These are phyloP conservation scores for Talaromyces sp. DNA, from an alignment of 2,329 filamentous ascomycete genomes.

Conservation along the genomic window DNA sequence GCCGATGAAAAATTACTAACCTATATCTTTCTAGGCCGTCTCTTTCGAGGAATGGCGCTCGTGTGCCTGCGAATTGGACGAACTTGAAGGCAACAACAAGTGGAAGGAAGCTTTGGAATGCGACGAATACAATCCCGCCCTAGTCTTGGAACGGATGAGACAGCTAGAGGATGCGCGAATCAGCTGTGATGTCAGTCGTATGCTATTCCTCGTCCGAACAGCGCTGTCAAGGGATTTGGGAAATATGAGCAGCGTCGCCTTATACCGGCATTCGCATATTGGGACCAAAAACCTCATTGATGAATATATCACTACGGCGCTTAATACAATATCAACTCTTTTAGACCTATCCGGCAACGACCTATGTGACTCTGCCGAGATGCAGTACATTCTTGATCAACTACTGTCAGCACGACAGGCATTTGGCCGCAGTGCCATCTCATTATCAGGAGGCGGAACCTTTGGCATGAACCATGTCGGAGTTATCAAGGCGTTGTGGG, in stretches of 20 bases:
- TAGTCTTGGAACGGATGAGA: slow-evolving; percentile 66
- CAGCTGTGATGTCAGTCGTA: slow-evolving; percentile 67
- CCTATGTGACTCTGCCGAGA: slow-evolving; percentile 53
- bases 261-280: slow-evolving; percentile 80
- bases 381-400: slow-evolving; percentile 62
- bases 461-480: slow-evolving; percentile 92
- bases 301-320: slow-evolving; percentile 74
- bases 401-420: slow-evolving; percentile 71
- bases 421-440: slow-evolving; percentile 77
- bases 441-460: slow-evolving; percentile 81
- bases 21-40: slow-evolving; percentile 54
- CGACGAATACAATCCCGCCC: slow-evolving; percentile 66
- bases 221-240: slow-evolving; percentile 76
- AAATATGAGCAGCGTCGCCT: slow-evolving; percentile 75
- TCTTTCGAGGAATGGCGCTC: slow-evolving; percentile 69
- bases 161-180: slow-evolving; percentile 72
- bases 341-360: slow-evolving; percentile 59
- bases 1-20: slow-evolving; percentile 12
- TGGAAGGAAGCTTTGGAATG: slow-evolving; percentile 71
- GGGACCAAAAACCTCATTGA: slow-evolving; percentile 88
- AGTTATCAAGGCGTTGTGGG: slow-evolving; percentile 75
- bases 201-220: slow-evolving; percentile 79
- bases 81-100: slow-evolving; percentile 71
- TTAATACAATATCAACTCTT: slow-evolving; percentile 69
- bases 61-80: slow-evolving; percentile 73